These are phyloP conservation scores for Xylaria sp. DNA, from an alignment of 2,329 filamentous ascomycete species.

Conservation along the genomic window DNA sequence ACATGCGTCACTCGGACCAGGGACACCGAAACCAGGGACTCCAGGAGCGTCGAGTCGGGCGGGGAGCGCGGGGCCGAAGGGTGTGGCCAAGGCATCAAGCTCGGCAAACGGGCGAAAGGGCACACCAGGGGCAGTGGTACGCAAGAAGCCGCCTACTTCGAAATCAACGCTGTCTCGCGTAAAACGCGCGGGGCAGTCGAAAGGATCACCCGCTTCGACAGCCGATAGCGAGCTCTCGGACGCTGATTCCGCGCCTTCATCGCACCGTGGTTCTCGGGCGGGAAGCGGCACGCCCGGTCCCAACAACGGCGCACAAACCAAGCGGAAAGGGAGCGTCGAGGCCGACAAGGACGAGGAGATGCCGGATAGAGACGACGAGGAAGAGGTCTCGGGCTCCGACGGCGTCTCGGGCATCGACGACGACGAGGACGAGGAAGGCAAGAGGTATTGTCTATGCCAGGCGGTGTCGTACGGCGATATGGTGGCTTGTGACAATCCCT, in stretches of 20 bases:
- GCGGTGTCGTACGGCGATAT: slow-evolving; percentile 88
- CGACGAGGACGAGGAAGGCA: slow-evolving; percentile 79
- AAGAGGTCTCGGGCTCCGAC: slow-evolving; percentile 54
- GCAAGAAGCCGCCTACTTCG: slow-evolving; percentile 52
- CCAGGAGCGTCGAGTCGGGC: slow-evolving; percentile 57
- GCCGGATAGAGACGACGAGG: slow-evolving; percentile 60
- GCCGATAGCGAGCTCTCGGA: slow-evolving; percentile 74
- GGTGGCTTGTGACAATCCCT: slow-evolving; percentile 88
- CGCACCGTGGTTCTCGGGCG: slow-evolving; percentile 56
- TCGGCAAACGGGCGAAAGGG: slow-evolving; percentile 59
- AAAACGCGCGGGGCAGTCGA: slow-evolving; percentile 64
- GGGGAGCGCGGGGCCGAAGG: slow-evolving; percentile 70
- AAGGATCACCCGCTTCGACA: slow-evolving; percentile 71
- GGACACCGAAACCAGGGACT: slow-evolving; percentile 65
- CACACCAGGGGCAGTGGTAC: slow-evolving; percentile 47
- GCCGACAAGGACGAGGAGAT: slow-evolving; percentile 48
- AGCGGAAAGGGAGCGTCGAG: slow-evolving; percentile 38
- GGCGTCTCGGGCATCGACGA: slow-evolving; percentile 53
- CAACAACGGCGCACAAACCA: slow-evolving; percentile 38
- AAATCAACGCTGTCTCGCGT: slow-evolving; percentile 73
- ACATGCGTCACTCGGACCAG: slow-evolving; percentile 71
- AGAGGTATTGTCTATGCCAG: slow-evolving; percentile 86
- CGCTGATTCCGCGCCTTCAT: slow-evolving; percentile 65
- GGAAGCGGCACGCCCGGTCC: slow-evolving; percentile 54
- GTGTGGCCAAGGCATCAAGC: slow-evolving; percentile 58